Percentiles rank a stretch among this genome's conserved stretches.
Conservation (phyloP, 495 filamentous ascomycete species). For the Penicillium taxi region DNA sequence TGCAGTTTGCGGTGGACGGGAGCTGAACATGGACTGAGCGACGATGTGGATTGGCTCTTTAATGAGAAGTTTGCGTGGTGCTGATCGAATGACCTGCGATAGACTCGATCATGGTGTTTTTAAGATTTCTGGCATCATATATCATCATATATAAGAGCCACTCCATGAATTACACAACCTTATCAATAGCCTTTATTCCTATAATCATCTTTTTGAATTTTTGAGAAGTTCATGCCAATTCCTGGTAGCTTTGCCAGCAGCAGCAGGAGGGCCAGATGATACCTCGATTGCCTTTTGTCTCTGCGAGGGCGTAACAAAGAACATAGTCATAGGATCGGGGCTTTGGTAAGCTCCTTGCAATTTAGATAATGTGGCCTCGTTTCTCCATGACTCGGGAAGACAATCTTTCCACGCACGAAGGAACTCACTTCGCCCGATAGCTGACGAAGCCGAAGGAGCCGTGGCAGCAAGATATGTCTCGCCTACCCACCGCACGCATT, state of each 20-base stretch:
- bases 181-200: constrained; percentile 26
- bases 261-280: constrained; percentile 21
- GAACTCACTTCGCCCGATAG: constrained; percentile 40
- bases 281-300: constrained; percentile 28
- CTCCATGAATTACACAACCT: constrained; percentile 12
- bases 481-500: constrained; percentile 44
- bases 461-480: constrained; percentile 43
- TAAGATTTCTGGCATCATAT: constrained; percentile 17
- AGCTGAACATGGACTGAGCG: constrained; percentile 34
- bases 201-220: too few relatives aligned
- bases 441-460: constrained; percentile 28
- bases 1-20: constrained; percentile 58
- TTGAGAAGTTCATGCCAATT: constrained; percentile 91
- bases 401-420: constrained; percentile 48
- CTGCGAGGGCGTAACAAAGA: constrained; percentile 29
- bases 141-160: constrained; percentile 13
- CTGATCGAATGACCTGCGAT: constrained; percentile 34
- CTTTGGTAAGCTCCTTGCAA: constrained; percentile 36
- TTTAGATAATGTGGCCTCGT: constrained; percentile 38
- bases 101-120: constrained; percentile 12
- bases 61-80: constrained; percentile 97
- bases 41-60: constrained; percentile 69
- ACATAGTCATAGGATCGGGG: constrained; percentile 35
- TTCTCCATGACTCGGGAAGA: constrained; percentile 52
- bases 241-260: constrained; percentile 43